Conservation (phyloP, 2,329 filamentous ascomycete genomes). For the Penicillium sp. region DNA sequence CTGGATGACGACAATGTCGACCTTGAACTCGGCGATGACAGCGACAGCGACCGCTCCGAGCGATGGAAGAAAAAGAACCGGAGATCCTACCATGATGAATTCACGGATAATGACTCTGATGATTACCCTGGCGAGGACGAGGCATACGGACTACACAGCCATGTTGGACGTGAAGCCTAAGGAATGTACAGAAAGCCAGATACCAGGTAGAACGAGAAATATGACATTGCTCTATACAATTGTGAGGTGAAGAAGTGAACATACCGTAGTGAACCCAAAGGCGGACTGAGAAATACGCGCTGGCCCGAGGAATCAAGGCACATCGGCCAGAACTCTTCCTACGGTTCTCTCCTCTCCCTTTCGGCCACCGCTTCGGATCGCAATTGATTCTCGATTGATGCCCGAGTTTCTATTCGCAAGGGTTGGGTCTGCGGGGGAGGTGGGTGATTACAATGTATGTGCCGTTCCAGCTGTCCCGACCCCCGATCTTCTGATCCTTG, state of each 20-base stretch:
- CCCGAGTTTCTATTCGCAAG: conserved; percentile 1
- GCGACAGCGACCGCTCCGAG: conserved; percentile 28
- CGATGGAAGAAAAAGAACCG: conserved; percentile 19
- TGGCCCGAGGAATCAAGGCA: conserved; percentile 22
- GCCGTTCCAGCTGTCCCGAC: neutral
- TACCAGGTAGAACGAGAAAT: neutral
- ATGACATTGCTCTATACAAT: neutral
- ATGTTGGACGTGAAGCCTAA: conserved; percentile 23
- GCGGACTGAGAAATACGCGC: conserved; percentile 38
- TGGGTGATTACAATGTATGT: conserved; percentile 13
- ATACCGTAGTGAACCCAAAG: conserved; percentile 2
- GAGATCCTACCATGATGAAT: conserved; percentile 54
- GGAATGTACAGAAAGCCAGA: conserved; percentile 1
- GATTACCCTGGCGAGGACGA: conserved; percentile 43
- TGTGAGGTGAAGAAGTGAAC: neutral
- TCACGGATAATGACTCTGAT: conserved; percentile 53
- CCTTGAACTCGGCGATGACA: conserved; percentile 48
- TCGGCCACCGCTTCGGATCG: conserved; percentile 1
- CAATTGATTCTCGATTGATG: conserved; percentile 11
- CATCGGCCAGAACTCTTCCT: conserved; percentile 10
- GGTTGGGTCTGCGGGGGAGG: conserved; percentile 5
- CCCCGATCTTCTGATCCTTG: neutral
- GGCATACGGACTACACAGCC: conserved; percentile 42
- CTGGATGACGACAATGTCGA: conserved; percentile 42
- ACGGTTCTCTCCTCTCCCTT: conserved; percentile 10